A percentile compares a stretch with the other conserved stretches of the same genome.
Conservation (phyloP, 345 rosid species). For the Eucalyptus marginata region DNA sequence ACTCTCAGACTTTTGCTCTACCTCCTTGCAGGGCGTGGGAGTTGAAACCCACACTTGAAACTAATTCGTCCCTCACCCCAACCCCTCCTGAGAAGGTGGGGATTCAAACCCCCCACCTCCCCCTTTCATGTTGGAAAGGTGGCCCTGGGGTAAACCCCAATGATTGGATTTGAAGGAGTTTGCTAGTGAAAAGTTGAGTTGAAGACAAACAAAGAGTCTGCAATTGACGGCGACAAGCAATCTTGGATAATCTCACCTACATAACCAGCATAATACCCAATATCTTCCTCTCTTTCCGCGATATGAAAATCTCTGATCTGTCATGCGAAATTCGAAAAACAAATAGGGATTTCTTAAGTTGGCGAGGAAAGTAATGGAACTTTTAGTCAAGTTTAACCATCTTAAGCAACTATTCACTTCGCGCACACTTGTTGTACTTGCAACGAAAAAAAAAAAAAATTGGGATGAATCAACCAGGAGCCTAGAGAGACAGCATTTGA, state of each 20-base stretch:
- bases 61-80: no score
- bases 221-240: not conserved
- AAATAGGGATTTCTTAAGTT: not conserved
- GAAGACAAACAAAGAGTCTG: not conserved
- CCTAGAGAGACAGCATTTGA: not conserved
- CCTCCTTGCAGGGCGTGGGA: no score
- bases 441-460: not conserved
- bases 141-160: no score
- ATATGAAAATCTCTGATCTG: constrained; percentile 67
- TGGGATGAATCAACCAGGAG: not conserved
- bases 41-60: no score
- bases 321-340: not conserved
- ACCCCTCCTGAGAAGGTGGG: no score
- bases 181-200: not conserved
- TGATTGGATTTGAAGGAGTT: not conserved
- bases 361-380: not conserved
- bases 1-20: no score
- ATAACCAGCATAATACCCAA: constrained; percentile 79
- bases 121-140: no score
- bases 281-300: constrained; percentile 63
- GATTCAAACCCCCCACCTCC: no score
- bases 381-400: not conserved
- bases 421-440: not conserved
- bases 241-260: constrained; percentile 34
- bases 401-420: not conserved